phyloP scores from a whole-genome alignment of 306 rosid species.

The Sechiopsis laciniata region DNA sequence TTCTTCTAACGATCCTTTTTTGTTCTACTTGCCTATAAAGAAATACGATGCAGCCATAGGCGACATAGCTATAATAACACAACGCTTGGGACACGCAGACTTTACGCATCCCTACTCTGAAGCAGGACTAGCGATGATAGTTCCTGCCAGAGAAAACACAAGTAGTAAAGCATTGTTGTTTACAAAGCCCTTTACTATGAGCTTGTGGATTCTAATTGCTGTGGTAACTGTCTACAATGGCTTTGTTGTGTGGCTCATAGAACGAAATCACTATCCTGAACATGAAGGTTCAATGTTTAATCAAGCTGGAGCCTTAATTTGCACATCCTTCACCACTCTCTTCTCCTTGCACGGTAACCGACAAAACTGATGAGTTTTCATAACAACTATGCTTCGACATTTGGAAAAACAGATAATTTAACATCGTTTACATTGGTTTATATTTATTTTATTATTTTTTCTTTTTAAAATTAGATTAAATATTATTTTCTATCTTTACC shows the following conservation, averaged over 20 bases:
- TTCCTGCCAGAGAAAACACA: conserved; percentile 26
- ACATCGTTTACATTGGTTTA: too few relatives aligned
- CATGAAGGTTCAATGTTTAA: conserved; percentile 32
- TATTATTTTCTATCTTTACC: too few relatives aligned
- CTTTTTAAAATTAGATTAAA: too few relatives aligned
- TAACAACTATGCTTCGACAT: background rate
- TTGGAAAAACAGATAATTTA: background rate
- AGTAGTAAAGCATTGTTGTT: conserved; percentile 32
- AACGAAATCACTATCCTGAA: conserved; percentile 32
- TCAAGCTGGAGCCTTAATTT: conserved; percentile 37
- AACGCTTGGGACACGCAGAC: conserved; percentile 30
- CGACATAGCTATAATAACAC: conserved; percentile 32
- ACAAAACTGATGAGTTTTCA: background rate
- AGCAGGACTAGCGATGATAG: conserved; percentile 47
- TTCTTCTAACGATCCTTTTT: background rate
- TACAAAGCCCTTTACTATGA: conserved; percentile 41
- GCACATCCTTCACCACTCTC: conserved; percentile 40
- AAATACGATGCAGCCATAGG: conserved; percentile 44
- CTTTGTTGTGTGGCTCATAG: conserved; percentile 47
- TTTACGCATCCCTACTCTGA: conserved; percentile 43
- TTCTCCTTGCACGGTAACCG: conserved; percentile 38
- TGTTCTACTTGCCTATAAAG: conserved; percentile 17
- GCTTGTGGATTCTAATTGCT: conserved; percentile 38
- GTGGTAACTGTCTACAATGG: conserved; percentile 37
- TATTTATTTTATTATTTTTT: too few relatives aligned